A percentile compares a stretch with the other conserved stretches of the same genome.
Evolutionary conservation across 768 basidiomycete genomes (phyloP).

Genomic region (Mycena capillaripes): DNA sequence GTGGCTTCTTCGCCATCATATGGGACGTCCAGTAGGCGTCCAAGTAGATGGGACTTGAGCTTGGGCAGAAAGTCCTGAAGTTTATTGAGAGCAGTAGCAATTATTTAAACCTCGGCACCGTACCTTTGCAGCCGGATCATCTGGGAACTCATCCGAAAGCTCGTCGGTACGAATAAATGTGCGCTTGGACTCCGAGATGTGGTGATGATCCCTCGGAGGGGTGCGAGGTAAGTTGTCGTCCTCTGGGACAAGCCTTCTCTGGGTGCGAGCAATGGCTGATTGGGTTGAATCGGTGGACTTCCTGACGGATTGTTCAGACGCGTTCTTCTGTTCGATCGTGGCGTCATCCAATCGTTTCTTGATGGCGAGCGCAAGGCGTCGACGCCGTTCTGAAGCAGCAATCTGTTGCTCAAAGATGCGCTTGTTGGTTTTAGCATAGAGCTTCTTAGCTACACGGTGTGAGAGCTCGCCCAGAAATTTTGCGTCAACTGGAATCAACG

Average conservation of each 20-base stretch:
- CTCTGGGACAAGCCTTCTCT: too few relatives aligned
- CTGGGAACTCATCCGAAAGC: neutral
- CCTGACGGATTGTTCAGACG: neutral
- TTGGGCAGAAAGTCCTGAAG: neutral
- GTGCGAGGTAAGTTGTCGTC: neutral
- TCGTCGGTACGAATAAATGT: neutral
- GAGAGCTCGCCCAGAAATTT: constrained; percentile 49
- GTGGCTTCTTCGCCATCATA: constrained; percentile 2
- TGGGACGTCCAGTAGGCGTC: neutral
- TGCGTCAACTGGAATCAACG: neutral
- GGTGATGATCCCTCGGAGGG: constrained; percentile 15
- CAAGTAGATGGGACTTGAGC: neutral
- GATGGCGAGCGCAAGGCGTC: neutral
- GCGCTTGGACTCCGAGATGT: constrained; percentile 23
- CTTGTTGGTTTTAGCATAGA: constrained; percentile 46
- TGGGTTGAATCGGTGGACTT: neutral
- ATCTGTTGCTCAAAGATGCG: constrained; percentile 40
- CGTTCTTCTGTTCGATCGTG: neutral
- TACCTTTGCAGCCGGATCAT: neutral
- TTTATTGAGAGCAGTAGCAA: neutral
- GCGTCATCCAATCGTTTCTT: neutral
- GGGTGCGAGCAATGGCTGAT: neutral
- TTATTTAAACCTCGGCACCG: neutral
- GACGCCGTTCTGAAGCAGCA: constrained; percentile 18
- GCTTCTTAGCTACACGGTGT: constrained; percentile 44